Evolutionary conservation across 306 rosid species (phyloP).

Genomic region (Luffa aegyptiaca): DNA sequence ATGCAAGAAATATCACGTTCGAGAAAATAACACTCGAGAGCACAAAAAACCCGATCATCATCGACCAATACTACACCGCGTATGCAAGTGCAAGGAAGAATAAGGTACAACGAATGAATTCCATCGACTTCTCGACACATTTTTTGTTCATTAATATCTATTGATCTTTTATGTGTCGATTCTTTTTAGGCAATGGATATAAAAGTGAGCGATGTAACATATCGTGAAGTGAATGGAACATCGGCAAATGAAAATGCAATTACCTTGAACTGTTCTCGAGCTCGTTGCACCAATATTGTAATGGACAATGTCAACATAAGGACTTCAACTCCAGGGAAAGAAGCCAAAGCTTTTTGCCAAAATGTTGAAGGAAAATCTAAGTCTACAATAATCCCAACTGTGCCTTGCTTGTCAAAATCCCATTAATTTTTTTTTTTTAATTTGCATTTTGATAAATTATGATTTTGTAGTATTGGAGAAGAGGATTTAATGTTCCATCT

Average conservation of each 20-base stretch:
- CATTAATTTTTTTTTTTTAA: no score
- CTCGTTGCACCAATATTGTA: constrained; percentile 15
- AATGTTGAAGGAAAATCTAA: constrained; percentile 15
- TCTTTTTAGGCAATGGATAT: background rate
- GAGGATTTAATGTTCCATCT: background rate
- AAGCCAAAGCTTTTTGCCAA: constrained; percentile 7
- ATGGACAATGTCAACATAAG: constrained; percentile 14
- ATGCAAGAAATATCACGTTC: constrained; percentile 33
- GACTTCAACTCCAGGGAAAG: background rate
- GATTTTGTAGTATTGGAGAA: background rate
- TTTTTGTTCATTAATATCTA: background rate
- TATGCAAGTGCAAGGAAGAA: background rate
- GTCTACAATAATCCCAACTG: background rate
- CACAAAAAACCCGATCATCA: constrained; percentile 23
- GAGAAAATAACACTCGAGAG: constrained; percentile 19
- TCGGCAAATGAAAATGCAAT: constrained; percentile 10
- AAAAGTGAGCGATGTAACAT: constrained; percentile 28
- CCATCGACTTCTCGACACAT: background rate
- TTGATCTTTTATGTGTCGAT: background rate
- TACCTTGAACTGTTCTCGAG: constrained; percentile 14
- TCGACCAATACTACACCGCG: constrained; percentile 22
- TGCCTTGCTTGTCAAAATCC: constrained; percentile 20
- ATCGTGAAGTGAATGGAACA: constrained; percentile 22
- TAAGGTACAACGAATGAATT: background rate
- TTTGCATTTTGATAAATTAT: background rate